These are phyloP conservation scores for Triticum dicoccoides DNA, from an alignment of 176 grass and related monocot genomes.

Conservation along the genomic window DNA sequence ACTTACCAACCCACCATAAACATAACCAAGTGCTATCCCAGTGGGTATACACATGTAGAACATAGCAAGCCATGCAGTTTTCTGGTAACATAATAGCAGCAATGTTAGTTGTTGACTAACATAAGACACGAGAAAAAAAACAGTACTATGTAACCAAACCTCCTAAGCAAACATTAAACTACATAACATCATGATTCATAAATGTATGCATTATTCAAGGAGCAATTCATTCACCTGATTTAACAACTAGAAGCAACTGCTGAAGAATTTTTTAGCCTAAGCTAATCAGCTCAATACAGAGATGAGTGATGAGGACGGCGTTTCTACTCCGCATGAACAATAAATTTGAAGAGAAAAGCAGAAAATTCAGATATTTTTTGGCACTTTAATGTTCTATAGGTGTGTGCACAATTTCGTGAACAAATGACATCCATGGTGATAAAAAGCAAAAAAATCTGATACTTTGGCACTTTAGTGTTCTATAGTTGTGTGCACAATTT, in stretches of 20 bases:
- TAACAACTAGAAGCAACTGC: neutral
- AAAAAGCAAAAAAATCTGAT: no score
- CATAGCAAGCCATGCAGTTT: slow-evolving; percentile 93
- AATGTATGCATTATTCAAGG: slow-evolving; percentile 1
- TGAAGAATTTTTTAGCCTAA: neutral
- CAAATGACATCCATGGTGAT: neutral
- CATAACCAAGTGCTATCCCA: slow-evolving; percentile 94
- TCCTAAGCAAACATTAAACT: neutral
- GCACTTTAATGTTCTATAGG: no score
- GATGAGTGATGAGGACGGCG: neutral
- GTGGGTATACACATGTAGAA: slow-evolving; percentile 99
- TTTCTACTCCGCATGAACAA: neutral
- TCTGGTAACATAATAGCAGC: slow-evolving; percentile 57
- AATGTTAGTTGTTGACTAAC: slow-evolving; percentile 33
- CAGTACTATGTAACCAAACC: slow-evolving; percentile 2
- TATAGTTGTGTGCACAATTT: no score
- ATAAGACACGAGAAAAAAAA: slow-evolving; percentile 25
- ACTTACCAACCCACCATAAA: slow-evolving; percentile 95
- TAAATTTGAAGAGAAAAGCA: neutral
- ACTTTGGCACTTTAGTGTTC: no score
- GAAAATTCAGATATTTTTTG: neutral
- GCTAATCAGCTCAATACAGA: neutral
- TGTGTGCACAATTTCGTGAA: neutral
- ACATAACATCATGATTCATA: neutral
- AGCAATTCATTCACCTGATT: neutral